Evolutionary conservation across 2,329 filamentous ascomycete genomes (phyloP), one percentile per base, ranked within the genome.

Genomic region (Golovinomyces cichoracearum): DNA sequence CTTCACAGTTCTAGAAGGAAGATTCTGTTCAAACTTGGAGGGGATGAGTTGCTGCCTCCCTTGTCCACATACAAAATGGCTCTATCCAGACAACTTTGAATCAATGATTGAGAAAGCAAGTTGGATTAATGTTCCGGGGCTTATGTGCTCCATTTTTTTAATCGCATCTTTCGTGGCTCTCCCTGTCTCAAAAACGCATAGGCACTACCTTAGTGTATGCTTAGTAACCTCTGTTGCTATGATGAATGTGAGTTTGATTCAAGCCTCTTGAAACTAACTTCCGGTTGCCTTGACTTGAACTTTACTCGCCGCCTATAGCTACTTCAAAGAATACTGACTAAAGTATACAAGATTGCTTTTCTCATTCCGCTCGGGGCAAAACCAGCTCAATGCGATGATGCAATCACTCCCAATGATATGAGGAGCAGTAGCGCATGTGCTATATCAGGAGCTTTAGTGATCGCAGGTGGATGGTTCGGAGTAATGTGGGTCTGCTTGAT

Each of bases 351-450:
- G 78, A 69, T 95, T 55, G 85, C 84, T 26, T 93, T 95, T 61
- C 81, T 94, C 41, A 75, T 98, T 37, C 88, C 90, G 0, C 71
- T 94, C 21, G 84, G 75, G 12, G 75, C 76, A 23, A 72, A 77
- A 51, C 84, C 86, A 0, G 66, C 83, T 0, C 76, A 93, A 66
- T 98, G 90, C 62, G 81, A 76, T 60, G 82, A 98, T 61, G 68
- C 72, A 42, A 95, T 98, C 58, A 98, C 90, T 0, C 90, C 90
- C 0, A 78, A 95, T 59, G 83, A 86, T 60, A 94, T 95, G 86
- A 72, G 77, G 54, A 81, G 78, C 1, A 83, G 74, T 58, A 66
- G 77, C 23, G 76, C 83, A 3, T 98, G 90, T 61, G 90, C 85
- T 4, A 80, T 85, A 51, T 93, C 86, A 0, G 90, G 90, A 9